These are phyloP conservation scores for Nephelium lappaceum DNA, from an alignment of 345 rosid species.

Conservation along the genomic window DNA sequence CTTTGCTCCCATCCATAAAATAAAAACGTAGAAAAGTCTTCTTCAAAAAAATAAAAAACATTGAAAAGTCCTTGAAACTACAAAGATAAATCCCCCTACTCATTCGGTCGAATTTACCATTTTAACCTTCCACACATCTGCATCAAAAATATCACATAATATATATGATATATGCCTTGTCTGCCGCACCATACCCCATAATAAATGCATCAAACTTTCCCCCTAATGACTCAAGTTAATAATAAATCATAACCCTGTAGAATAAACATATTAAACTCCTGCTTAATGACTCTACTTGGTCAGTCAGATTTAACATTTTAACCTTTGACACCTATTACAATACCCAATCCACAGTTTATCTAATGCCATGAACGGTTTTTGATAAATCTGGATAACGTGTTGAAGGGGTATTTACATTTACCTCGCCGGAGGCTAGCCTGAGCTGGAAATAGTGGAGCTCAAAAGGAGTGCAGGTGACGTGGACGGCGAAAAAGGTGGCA, in stretches of 20 bases:
- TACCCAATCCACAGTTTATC: too few relatives aligned
- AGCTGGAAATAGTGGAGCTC: slow-evolving; percentile 81
- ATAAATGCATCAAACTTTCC: background rate
- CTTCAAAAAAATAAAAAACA: too few relatives aligned
- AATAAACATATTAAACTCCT: too few relatives aligned
- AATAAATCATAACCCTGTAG: too few relatives aligned
- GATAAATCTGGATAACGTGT: too few relatives aligned
- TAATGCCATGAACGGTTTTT: too few relatives aligned
- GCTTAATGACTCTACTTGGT: too few relatives aligned
- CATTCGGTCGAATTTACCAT: too few relatives aligned
- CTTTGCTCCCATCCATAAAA: slow-evolving; percentile 1
- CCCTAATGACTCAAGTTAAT: background rate
- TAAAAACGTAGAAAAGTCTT: background rate
- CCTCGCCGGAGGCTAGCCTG: slow-evolving; percentile 80
- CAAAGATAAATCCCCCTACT: background rate
- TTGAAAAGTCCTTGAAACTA: background rate
- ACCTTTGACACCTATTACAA: background rate
- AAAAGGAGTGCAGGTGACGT: slow-evolving; percentile 79
- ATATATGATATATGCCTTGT: too few relatives aligned
- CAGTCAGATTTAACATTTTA: slow-evolving; percentile 4
- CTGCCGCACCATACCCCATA: too few relatives aligned
- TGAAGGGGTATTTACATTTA: slow-evolving; percentile 14
- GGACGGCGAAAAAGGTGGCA: slow-evolving; percentile 85
- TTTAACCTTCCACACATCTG: too few relatives aligned
- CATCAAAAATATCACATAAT: too few relatives aligned